These are phyloP conservation scores for Pneumocystis sp. DNA, from an alignment of 1,139 yeast genomes.

Conservation along the genomic window DNA sequence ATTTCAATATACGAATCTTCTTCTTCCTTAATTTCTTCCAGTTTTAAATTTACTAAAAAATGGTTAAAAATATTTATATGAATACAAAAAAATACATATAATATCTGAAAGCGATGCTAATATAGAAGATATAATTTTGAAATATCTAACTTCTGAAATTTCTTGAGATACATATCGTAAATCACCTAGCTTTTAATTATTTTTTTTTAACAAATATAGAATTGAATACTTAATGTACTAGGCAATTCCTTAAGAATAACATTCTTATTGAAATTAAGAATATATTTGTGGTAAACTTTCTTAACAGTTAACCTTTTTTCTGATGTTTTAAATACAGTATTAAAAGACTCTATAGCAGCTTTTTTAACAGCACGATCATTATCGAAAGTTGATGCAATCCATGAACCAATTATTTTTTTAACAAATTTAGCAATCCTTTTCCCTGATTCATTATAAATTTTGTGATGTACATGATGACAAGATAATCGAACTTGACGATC, in stretches of 20 bases:
- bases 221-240: constrained; percentile 9
- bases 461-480: constrained; percentile 4
- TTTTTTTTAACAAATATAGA: constrained; percentile 6
- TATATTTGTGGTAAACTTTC: neutral
- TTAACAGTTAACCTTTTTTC: constrained; percentile 1
- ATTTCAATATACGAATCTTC: neutral
- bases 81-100: neutral
- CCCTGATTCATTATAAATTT: constrained; percentile 1
- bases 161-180: constrained; percentile 8
- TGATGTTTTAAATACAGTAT: neutral
- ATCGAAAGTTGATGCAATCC: constrained; percentile 7
- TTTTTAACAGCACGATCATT: constrained; percentile 5
- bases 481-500: constrained; percentile 6
- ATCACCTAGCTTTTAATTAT: constrained; percentile 8
- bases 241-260: constrained; percentile 1
- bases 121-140: neutral
- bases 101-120: neutral
- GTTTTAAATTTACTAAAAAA: neutral
- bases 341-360: constrained; percentile 6
- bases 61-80: neutral
- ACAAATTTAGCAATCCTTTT: constrained; percentile 3
- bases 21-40: neutral
- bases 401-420: constrained; percentile 3
- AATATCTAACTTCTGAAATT: constrained; percentile 11
- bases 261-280: constrained; percentile 1